Evolutionary conservation across 169 alveolate genomes (phyloP).

Genomic region (Babesia bigemina): DNA sequence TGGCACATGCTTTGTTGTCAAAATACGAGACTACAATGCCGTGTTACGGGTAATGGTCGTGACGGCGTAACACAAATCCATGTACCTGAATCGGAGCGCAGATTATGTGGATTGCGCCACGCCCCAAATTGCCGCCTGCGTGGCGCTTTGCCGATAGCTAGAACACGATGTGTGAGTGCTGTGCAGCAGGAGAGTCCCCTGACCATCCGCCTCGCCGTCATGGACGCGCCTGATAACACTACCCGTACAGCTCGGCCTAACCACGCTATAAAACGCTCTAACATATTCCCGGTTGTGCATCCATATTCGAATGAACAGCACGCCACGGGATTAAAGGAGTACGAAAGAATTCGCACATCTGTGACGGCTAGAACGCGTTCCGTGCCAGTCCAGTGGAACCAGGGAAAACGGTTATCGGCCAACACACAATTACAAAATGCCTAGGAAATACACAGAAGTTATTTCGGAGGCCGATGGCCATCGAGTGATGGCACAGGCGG

Average conservation of each 20-base stretch:
- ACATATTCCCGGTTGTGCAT: background rate
- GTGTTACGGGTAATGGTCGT: background rate
- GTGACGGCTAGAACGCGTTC: background rate
- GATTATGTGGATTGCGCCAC: background rate
- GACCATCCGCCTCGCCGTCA: background rate
- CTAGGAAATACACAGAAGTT: conserved; percentile 22
- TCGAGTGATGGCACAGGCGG: conserved; percentile 88
- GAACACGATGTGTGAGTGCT: no score
- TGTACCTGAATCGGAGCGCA: background rate
- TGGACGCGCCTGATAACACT: conserved; percentile 13
- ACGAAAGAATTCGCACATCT: background rate
- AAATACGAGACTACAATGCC: no score
- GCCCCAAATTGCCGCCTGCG: background rate
- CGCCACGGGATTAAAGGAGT: background rate
- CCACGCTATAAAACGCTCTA: background rate
- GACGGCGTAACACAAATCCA: background rate
- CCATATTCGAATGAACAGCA: background rate
- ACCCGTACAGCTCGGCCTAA: background rate
- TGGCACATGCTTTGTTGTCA: no score
- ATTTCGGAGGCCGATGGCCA: conserved; percentile 72
- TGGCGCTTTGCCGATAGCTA: background rate
- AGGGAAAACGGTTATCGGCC: background rate
- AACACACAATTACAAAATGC: conserved; percentile 17
- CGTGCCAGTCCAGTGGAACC: background rate
- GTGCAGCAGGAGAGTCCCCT: no score